Percentiles rank a stretch among this genome's conserved stretches.
Conservation (phyloP, 331 rosid species). For the Acacia concinna region DNA sequence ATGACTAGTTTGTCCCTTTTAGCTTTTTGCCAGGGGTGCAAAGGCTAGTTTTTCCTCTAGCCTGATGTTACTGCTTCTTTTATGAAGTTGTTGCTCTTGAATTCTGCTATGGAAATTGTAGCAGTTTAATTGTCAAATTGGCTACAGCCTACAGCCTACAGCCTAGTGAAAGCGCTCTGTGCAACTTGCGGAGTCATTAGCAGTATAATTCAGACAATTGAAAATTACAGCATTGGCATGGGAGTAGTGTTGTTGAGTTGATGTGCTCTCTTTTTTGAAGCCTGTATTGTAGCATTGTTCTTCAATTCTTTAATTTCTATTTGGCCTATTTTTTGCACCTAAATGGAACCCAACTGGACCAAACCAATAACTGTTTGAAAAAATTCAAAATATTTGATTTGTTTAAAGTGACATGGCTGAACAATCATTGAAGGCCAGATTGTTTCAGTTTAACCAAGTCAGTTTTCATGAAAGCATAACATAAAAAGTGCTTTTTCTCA, state of each 20-base stretch:
- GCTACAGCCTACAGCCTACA: not conserved
- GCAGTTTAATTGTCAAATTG: not conserved
- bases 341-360: not conserved
- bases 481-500: not conserved
- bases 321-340: not conserved
- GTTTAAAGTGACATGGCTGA: not conserved
- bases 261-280: not conserved
- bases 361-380: not conserved
- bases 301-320: not conserved
- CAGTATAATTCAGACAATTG: not conserved
- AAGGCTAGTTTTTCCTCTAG: not conserved
- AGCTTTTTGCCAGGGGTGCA: not conserved
- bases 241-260: not conserved
- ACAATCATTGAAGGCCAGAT: not conserved
- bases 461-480: not conserved
- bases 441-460: not conserved
- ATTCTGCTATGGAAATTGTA: not conserved
- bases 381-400: not conserved
- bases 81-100: not conserved
- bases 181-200: not conserved
- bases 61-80: not conserved
- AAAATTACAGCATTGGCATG: not conserved
- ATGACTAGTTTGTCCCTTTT: not conserved
- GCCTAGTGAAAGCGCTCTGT: not conserved
- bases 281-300: not conserved